These are phyloP conservation scores for Lipomyces orientalis DNA, from an alignment of 805 yeast genomes.

Conservation along the genomic window DNA sequence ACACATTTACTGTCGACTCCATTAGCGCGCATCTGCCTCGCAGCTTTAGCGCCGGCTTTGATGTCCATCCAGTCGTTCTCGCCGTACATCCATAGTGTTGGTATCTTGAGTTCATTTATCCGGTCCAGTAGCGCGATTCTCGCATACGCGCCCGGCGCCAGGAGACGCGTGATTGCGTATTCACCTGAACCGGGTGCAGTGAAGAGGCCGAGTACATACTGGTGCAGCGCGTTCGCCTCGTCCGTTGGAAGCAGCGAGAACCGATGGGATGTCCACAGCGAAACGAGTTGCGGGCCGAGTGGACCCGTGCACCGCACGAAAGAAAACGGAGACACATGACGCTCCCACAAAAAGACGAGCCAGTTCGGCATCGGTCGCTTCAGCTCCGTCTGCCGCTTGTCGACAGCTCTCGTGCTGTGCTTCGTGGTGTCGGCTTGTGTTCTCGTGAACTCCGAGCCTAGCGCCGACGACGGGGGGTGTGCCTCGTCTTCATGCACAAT, in stretches of 20 bases:
- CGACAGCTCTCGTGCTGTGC: constrained; percentile 22
- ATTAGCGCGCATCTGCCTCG: constrained; percentile 30
- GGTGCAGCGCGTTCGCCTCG: constrained; percentile 66
- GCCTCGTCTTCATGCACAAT: constrained; percentile 27
- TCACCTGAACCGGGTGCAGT: constrained; percentile 91
- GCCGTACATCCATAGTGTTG: constrained; percentile 86
- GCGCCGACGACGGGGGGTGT: constrained; percentile 12
- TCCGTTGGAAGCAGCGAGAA: constrained; percentile 61
- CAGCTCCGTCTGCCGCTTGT: constrained; percentile 42
- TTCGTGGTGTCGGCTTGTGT: constrained; percentile 30
- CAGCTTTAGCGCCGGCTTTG: constrained; percentile 49
- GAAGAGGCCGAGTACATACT: constrained; percentile 82
- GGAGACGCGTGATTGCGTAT: constrained; percentile 79
- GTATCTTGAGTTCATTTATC: constrained; percentile 59
- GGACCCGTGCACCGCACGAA: constrained; percentile 79
- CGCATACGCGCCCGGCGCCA: constrained; percentile 92
- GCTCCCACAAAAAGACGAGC: constrained; percentile 84
- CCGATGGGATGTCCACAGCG: constrained; percentile 87
- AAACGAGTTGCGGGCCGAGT: constrained; percentile 80
- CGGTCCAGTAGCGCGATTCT: constrained; percentile 69
- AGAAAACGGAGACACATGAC: constrained; percentile 82
- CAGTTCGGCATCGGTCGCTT: constrained; percentile 65
- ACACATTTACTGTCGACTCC: constrained; percentile 43
- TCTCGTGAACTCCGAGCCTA: constrained; percentile 26
- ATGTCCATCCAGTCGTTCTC: constrained; percentile 72